A percentile compares a stretch with the other conserved stretches of the same genome.
Evolutionary conservation across 2,329 filamentous ascomycete genomes (phyloP).

Genomic region (Conoideocrella luteorostrata): DNA sequence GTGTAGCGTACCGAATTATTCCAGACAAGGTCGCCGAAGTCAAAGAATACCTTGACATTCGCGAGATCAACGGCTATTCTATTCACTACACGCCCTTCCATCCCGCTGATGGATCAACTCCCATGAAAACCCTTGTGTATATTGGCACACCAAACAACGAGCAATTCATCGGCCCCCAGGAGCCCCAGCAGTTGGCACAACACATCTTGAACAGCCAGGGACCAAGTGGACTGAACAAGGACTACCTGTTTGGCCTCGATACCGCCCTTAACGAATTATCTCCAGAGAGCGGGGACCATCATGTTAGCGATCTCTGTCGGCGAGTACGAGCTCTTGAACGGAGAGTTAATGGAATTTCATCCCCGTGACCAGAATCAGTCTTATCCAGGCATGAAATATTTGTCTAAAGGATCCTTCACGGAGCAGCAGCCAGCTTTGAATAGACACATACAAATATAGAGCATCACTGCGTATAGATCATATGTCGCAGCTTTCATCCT

Average conservation of each 20-base stretch:
- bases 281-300: slow-evolving; percentile 70
- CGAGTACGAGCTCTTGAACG: slow-evolving; percentile 57
- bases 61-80: slow-evolving; percentile 95
- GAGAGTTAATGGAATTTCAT: slow-evolving; percentile 3
- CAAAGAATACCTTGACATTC: slow-evolving; percentile 84
- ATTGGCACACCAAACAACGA: slow-evolving; percentile 91
- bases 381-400: too few relatives aligned
- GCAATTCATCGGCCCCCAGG: slow-evolving; percentile 82
- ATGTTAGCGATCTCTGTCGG: slow-evolving; percentile 74
- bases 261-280: slow-evolving; percentile 66
- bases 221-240: slow-evolving; percentile 81
- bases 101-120: slow-evolving; percentile 29
- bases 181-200: slow-evolving; percentile 68
- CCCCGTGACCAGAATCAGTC: not conserved
- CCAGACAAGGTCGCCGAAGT: slow-evolving; percentile 70
- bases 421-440: too few relatives aligned
- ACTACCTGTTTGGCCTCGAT: slow-evolving; percentile 82
- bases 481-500: not conserved
- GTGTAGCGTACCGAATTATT: slow-evolving; percentile 82
- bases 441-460: slow-evolving; percentile 3
- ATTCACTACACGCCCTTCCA: slow-evolving; percentile 88
- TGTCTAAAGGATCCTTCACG: too few relatives aligned
- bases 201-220: slow-evolving; percentile 74
- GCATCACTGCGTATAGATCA: not conserved
- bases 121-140: slow-evolving; percentile 66